Base-by-base conservation (phyloP, 2,329 filamentous ascomycete genomes). In the Epichloe sp. region DNA sequence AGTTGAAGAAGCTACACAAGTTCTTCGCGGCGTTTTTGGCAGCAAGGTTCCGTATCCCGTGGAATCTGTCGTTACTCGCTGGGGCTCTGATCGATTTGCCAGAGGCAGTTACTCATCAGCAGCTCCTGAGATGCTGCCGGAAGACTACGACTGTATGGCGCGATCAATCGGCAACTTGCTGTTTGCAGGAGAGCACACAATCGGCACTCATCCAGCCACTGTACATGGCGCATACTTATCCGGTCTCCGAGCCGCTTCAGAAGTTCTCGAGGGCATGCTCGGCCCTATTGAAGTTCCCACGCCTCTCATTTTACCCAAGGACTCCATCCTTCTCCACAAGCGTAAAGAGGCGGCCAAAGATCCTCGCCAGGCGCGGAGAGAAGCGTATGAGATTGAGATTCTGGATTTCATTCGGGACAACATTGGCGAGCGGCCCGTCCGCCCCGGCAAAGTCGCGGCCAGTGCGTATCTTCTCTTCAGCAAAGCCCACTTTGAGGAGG, bases 211-310 rank as follows among this genome's bases (percentile, higher is more conserved):
- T 63, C 93, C 94, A 12, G 93, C 94, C 35, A 98, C 93, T 2
- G 93, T 98, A 0, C 93, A 98, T 59, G 93, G 93, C 5, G 94
- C 93, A 8, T 98, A 97, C 63, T 73, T 98, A 4, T 96, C 93
- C 2, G 94, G 93, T 3, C 74, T 98, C 5, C 83, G 93, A 47
- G 93, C 86, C 3, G 93, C 93, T 11, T 84, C 86, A 3, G 90
- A 97, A 62, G 79, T 98, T 2, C 73, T 95, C 38, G 83, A 91
- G 50, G 73, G 80, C 3, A 78, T 96, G 64, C 73, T 93, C 35
- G 93, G 93, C 1, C 83, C 88, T 0, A 88, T 98, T 53, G 71
- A 83, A 44, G 72, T 95, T 11, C 85, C 86, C 0, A 74, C 73
- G 3, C 89, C 89, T 1, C 75, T 98, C 3, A 79, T 97, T 17